A percentile compares a stretch with the other conserved stretches of the same genome.
Evolutionary conservation across 495 filamentous ascomycete genomes (phyloP).

Genomic region (Lepidopterella palustris): DNA sequence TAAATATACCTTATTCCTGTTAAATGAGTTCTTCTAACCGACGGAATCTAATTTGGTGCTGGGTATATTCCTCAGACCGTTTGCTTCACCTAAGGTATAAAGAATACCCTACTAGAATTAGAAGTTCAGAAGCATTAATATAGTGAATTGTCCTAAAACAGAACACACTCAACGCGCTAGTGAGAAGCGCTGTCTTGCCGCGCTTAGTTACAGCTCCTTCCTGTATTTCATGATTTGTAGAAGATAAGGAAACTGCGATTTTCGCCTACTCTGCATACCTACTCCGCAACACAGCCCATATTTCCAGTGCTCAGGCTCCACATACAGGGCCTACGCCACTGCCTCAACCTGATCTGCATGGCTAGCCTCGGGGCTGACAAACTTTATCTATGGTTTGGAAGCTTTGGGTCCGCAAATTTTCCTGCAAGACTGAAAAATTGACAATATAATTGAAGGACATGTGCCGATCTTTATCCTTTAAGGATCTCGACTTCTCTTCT

Average conservation of each 20-base stretch:
- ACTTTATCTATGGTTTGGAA: neutral
- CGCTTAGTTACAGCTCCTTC: neutral
- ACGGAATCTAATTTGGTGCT: neutral
- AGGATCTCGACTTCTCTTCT: neutral
- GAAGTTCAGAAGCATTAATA: neutral
- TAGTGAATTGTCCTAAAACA: neutral
- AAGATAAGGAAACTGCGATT: neutral
- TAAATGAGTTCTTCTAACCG: neutral
- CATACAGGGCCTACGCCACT: neutral
- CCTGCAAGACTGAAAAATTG: neutral
- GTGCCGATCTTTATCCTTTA: neutral
- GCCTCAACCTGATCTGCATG: neutral
- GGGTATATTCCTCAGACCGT: neutral
- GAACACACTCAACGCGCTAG: neutral
- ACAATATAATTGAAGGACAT: neutral
- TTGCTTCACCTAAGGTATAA: neutral
- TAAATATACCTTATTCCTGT: neutral
- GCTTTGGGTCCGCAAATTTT: neutral
- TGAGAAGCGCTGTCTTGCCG: neutral
- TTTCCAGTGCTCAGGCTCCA: neutral
- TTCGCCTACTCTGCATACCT: neutral
- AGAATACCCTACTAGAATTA: neutral
- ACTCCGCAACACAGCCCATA: neutral
- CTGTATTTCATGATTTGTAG: neutral
- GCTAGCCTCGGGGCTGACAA: neutral